Evolutionary conservation across 306 rosid genomes (phyloP).

Genomic region (Myrica gale): DNA sequence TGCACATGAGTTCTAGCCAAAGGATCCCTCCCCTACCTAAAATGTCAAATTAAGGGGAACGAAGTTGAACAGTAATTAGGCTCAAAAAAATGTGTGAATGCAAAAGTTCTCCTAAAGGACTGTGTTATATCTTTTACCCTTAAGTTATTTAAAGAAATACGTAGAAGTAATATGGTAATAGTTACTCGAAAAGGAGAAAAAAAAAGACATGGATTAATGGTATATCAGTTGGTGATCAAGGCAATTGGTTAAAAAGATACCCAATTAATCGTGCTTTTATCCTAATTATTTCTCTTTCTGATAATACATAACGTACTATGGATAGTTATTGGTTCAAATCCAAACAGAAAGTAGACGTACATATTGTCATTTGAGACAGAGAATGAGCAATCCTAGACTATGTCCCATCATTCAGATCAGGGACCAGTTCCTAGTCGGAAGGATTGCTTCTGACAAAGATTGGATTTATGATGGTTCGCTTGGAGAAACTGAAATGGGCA

Average conservation of each 20-base stretch:
- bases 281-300: too few relatives aligned
- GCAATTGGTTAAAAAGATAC: too few relatives aligned
- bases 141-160: not conserved
- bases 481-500: not conserved
- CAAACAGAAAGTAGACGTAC: too few relatives aligned
- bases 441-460: not conserved
- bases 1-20: slow-evolving; percentile 35
- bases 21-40: slow-evolving; percentile 22
- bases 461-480: not conserved
- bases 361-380: not conserved
- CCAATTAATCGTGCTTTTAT: too few relatives aligned
- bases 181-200: too few relatives aligned
- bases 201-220: too few relatives aligned
- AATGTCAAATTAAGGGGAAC: not conserved
- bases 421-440: not conserved
- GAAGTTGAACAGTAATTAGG: slow-evolving; percentile 2
- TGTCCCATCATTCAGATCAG: not conserved
- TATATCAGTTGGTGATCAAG: too few relatives aligned
- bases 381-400: not conserved
- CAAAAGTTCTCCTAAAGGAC: not conserved
- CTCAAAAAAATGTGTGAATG: slow-evolving; percentile 13
- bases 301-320: too few relatives aligned
- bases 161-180: not conserved
- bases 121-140: not conserved
- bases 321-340: too few relatives aligned